phyloP scores from a whole-genome alignment of 768 basidiomycete genomes.

The Suillus alpinus region DNA sequence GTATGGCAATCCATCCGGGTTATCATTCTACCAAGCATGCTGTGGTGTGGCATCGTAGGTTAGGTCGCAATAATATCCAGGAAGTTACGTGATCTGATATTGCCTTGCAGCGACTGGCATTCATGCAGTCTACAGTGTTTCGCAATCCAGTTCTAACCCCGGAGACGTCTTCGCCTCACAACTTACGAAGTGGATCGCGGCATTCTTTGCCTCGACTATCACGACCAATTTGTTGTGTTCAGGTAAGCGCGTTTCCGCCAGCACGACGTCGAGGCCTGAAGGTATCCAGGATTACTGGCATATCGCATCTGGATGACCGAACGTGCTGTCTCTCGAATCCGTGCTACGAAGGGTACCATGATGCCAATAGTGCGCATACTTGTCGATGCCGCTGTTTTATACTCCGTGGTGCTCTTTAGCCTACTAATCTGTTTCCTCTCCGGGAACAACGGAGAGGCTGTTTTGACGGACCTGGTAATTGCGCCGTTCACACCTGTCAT shows the following conservation, averaged over 20 bases:
- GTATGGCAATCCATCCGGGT: not conserved
- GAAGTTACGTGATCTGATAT: too few relatives aligned
- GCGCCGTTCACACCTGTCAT: too few relatives aligned
- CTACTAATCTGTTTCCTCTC: slow-evolving; percentile 1
- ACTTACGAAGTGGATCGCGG: slow-evolving; percentile 1
- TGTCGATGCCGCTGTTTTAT: slow-evolving; percentile 4
- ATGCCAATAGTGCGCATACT: slow-evolving; percentile 2
- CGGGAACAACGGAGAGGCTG: too few relatives aligned
- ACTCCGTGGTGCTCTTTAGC: slow-evolving; percentile 6
- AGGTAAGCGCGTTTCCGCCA: not conserved
- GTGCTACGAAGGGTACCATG: not conserved
- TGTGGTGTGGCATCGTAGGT: too few relatives aligned
- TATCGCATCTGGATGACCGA: slow-evolving; percentile 3
- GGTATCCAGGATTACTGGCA: not conserved
- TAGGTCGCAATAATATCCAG: too few relatives aligned
- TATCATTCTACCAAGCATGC: too few relatives aligned
- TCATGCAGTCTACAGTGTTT: too few relatives aligned
- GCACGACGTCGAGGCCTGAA: not conserved
- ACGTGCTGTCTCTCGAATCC: not conserved
- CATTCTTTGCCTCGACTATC: too few relatives aligned
- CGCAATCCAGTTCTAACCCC: not conserved
- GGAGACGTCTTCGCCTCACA: not conserved
- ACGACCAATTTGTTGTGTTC: slow-evolving; percentile 5
- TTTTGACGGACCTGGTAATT: too few relatives aligned
- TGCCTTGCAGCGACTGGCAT: too few relatives aligned